These are phyloP conservation scores for Aspergillus oerlinghausenensis DNA, from an alignment of 2,329 filamentous ascomycete genomes.

Conservation along the genomic window DNA sequence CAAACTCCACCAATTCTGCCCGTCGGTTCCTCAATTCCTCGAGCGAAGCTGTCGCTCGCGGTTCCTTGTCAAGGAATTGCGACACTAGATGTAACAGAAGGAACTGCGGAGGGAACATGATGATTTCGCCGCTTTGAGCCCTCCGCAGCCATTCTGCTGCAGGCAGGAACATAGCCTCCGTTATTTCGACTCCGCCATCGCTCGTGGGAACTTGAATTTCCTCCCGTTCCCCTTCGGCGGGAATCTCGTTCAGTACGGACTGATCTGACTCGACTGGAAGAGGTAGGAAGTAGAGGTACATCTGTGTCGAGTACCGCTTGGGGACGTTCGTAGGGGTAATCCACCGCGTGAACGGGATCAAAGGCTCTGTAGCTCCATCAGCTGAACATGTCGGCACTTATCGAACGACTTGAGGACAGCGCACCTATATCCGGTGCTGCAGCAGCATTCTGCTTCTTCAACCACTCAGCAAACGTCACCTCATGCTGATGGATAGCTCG, in stretches of 20 bases:
- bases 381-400: slow-evolving; percentile 1
- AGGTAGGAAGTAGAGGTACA: slow-evolving; percentile 91
- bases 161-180: slow-evolving; percentile 72
- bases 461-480: slow-evolving; percentile 63
- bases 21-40: slow-evolving; percentile 36
- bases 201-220: slow-evolving; percentile 64
- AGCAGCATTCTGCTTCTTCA: slow-evolving; percentile 36
- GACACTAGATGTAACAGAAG: slow-evolving; percentile 52
- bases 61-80: slow-evolving; percentile 44
- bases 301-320: slow-evolving; percentile 86
- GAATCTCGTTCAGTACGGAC: slow-evolving; percentile 27
- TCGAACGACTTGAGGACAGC: neutral
- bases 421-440: slow-evolving; percentile 56
- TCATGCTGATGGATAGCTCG: slow-evolving; percentile 63
- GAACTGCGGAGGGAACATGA: slow-evolving; percentile 86
- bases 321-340: slow-evolving; percentile 69
- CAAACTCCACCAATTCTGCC: slow-evolving; percentile 45
- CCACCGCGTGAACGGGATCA: slow-evolving; percentile 88
- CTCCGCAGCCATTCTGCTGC: slow-evolving; percentile 64
- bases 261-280: slow-evolving; percentile 38
- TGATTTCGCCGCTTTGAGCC: slow-evolving; percentile 62
- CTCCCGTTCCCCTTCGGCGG: slow-evolving; percentile 46
- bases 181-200: slow-evolving; percentile 67
- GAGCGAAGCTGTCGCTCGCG: slow-evolving; percentile 16
- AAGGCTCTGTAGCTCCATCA: slow-evolving; percentile 44